Conservation (phyloP, 2,329 filamentous ascomycete species). For the Onygena corvina region DNA sequence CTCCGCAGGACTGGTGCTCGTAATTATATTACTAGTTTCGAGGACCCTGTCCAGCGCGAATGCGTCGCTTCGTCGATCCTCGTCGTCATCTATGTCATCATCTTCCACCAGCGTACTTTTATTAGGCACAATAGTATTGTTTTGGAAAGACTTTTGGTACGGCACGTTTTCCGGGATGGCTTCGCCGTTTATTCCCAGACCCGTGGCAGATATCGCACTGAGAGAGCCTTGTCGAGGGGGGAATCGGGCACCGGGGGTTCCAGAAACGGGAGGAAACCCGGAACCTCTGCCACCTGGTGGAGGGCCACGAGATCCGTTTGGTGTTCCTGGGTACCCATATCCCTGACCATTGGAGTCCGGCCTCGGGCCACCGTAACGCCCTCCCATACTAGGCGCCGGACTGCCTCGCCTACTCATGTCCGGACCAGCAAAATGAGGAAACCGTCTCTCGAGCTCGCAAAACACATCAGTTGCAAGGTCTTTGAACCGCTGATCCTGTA, state of each 20-base stretch:
- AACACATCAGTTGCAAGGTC: constrained; percentile 94
- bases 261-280: constrained; percentile 27
- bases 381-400: constrained; percentile 45
- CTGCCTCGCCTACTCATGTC: constrained; percentile 60
- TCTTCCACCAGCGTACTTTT: constrained; percentile 98
- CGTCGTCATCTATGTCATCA: constrained; percentile 57
- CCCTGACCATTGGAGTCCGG: constrained; percentile 17
- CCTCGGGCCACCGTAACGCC: constrained; percentile 14
- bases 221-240: constrained; percentile 33
- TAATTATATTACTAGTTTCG: constrained; percentile 34
- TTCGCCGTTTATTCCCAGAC: constrained; percentile 47
- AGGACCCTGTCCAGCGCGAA: constrained; percentile 48
- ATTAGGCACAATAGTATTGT: constrained; percentile 92
- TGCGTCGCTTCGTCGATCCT: constrained; percentile 49
- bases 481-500: constrained; percentile 74
- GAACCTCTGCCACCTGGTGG: constrained; percentile 26
- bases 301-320: constrained; percentile 32
- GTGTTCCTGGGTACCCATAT: constrained; percentile 21
- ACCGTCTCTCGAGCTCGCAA: constrained; percentile 81
- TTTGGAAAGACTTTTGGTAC: constrained; percentile 79
- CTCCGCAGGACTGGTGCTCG: constrained; percentile 39
- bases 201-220: constrained; percentile 23
- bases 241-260: constrained; percentile 23
- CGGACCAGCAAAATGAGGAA: constrained; percentile 62
- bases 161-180: constrained; percentile 51